phyloP scores from a whole-genome alignment of 805 yeast species.

The Candida sithepensis region DNA sequence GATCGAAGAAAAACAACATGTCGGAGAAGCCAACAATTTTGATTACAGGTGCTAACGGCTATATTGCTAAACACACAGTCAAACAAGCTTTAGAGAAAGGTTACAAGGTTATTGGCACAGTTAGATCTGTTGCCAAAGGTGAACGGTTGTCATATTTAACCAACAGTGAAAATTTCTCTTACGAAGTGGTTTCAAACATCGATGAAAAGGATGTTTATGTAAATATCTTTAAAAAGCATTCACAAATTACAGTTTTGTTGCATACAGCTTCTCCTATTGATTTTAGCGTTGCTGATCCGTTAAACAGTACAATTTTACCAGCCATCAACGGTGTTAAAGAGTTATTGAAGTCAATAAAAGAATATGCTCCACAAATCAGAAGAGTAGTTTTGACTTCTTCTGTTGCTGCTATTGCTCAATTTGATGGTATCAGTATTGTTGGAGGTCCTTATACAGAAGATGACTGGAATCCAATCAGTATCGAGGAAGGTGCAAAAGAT shows the following conservation, averaged over 20 bases:
- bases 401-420: constrained; percentile 40
- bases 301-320: constrained; percentile 48
- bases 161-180: not conserved
- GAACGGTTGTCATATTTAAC: not conserved
- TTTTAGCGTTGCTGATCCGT: constrained; percentile 37
- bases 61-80: not conserved
- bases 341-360: constrained; percentile 41
- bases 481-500: constrained; percentile 22
- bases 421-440: constrained; percentile 1
- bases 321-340: constrained; percentile 54
- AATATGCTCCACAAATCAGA: constrained; percentile 41
- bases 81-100: not conserved
- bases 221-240: not conserved
- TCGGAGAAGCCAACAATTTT: not conserved
- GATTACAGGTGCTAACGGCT: not conserved
- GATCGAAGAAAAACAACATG: too few species aligned
- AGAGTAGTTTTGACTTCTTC: constrained; percentile 56
- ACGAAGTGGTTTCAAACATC: constrained; percentile 10
- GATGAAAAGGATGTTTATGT: not conserved
- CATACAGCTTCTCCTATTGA: constrained; percentile 6
- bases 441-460: constrained; percentile 28
- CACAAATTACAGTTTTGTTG: not conserved
- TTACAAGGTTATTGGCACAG: not conserved
- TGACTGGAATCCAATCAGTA: constrained; percentile 36
- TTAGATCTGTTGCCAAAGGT: not conserved